Percentiles rank a stretch among this genome's conserved stretches.
Conservation (phyloP, 257 asterid genomes). For the Leonotis leonurus region DNA sequence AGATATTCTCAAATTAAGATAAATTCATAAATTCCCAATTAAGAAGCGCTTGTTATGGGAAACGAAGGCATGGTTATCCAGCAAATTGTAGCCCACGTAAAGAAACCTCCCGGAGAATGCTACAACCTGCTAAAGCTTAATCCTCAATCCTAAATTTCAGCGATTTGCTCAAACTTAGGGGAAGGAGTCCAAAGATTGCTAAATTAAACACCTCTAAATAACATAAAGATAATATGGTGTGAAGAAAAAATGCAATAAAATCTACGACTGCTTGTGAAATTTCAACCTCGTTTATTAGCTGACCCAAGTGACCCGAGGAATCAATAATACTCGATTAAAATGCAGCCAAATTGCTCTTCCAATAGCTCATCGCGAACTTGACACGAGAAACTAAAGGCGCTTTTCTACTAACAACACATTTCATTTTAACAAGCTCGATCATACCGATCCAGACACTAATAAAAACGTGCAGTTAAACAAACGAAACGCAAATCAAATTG, state of each 20-base stretch:
- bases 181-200: neutral
- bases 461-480: neutral
- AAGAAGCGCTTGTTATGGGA: neutral
- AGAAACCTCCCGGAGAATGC: neutral
- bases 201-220: neutral
- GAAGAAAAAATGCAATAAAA: neutral
- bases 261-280: neutral
- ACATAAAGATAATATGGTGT: neutral
- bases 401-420: neutral
- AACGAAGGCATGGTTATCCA: slow-evolving; percentile 4
- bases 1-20: slow-evolving; percentile 12
- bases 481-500: neutral
- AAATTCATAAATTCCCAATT: neutral
- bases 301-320: too few species aligned
- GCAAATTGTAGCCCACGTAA: neutral
- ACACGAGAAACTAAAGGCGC: neutral
- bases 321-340: neutral
- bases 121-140: neutral
- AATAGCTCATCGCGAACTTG: neutral
- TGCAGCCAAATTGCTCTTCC: neutral
- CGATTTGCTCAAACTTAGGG: neutral
- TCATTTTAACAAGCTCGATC: neutral
- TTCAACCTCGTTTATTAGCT: neutral
- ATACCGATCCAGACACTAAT: neutral
- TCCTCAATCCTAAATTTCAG: neutral